phyloP scores from a whole-genome alignment of 1,139 yeast genomes.

The Wickerhamomyces sp. region DNA sequence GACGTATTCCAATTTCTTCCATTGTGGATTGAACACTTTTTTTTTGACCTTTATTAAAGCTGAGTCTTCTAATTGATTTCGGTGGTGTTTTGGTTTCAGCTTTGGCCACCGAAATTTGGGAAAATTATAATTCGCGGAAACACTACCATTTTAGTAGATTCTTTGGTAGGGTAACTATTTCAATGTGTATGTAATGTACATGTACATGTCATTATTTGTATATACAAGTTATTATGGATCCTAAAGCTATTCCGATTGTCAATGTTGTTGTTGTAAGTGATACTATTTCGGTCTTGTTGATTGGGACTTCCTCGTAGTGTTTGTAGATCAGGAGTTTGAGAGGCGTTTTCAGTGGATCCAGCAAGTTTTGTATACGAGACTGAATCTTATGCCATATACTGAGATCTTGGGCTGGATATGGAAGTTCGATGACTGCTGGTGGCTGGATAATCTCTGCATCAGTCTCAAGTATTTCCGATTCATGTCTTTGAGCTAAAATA shows the following conservation, averaged over 20 bases:
- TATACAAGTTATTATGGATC: conserved; percentile 1
- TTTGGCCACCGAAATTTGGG: conserved; percentile 13
- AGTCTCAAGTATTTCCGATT: conserved; percentile 18
- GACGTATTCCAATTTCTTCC: conserved; percentile 58
- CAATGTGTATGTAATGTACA: neutral
- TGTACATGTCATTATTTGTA: neutral
- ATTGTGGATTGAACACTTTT: conserved; percentile 24
- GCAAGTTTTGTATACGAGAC: neutral
- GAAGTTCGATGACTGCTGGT: conserved; percentile 13
- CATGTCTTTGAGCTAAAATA: conserved; percentile 13
- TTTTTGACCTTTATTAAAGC: neutral
- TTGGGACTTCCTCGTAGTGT: conserved; percentile 4
- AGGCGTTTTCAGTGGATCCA: conserved; percentile 8
- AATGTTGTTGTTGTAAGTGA: conserved; percentile 3
- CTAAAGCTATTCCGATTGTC: conserved; percentile 1
- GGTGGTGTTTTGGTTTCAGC: neutral
- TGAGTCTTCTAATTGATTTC: neutral
- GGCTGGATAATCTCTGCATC: conserved; percentile 9
- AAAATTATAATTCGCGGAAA: neutral
- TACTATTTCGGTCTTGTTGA: conserved; percentile 5
- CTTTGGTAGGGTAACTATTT: neutral
- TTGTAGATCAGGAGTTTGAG: conserved; percentile 6
- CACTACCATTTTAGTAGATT: no score
- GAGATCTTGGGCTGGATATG: conserved; percentile 7
- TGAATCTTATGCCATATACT: neutral